Conservation (phyloP, 148 eudicot species). For the Fallopia convolvulus region DNA sequence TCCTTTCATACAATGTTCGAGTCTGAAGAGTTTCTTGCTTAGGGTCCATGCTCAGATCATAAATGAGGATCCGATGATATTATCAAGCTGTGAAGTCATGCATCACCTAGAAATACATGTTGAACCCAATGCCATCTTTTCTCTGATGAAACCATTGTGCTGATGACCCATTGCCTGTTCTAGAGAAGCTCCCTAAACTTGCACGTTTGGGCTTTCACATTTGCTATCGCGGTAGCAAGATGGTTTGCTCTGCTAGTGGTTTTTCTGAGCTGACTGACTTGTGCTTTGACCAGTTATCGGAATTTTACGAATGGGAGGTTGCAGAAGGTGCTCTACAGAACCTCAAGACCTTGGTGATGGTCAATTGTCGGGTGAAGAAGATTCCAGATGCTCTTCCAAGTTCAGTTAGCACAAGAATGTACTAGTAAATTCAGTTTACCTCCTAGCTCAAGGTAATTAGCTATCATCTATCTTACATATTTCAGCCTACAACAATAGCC, state of each 20-base stretch:
- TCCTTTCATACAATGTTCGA: not conserved
- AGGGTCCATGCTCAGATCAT: not conserved
- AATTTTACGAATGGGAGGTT: not conserved
- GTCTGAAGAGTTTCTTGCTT: not conserved
- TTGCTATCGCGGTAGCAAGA: not conserved
- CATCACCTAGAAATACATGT: not conserved
- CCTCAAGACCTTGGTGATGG: not conserved
- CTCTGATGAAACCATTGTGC: not conserved
- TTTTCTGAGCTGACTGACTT: not conserved
- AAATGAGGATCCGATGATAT: not conserved
- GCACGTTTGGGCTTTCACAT: not conserved
- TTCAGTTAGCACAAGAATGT: not conserved
- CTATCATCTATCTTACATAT: no score
- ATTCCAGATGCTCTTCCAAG: not conserved
- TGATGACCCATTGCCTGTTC: not conserved
- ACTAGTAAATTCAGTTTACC: not conserved
- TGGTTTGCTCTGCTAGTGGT: not conserved
- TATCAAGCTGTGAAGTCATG: not conserved
- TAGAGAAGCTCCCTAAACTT: not conserved
- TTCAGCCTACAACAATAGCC: no score
- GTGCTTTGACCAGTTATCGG: not conserved
- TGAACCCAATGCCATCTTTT: not conserved
- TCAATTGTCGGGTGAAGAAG: not conserved
- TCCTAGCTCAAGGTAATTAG: no score
- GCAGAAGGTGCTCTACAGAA: not conserved